Base-by-base conservation (phyloP, 1,139 yeast species). In the Hansenula lynferdii region DNA sequence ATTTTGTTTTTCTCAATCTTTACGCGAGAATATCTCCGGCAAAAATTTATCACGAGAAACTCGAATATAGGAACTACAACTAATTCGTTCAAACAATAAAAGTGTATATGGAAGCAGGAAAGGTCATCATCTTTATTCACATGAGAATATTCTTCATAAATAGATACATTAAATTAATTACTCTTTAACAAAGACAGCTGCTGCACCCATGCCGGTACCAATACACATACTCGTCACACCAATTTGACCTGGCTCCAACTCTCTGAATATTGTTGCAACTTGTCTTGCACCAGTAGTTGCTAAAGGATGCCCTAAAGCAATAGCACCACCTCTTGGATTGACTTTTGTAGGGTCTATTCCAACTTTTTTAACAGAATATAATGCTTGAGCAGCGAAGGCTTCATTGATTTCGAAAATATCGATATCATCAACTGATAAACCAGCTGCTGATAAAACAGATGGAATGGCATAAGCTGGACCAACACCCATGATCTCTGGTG, bases 161-260 rank as follows among this genome's bases (percentile, higher is more conserved):
- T n/a, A n/a, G n/a, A n/a, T n/a, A 23, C 12, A 23, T 23, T 11
- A 27, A 27, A 16, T 15, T 6, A 26, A 15, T 36, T 31, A 53
- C 66, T 86, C 97, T 58, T 72, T 81, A 39, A 87, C 72, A 54
- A 89, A 72, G 39, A 89, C 69, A 22, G 94, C 84, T 40, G 97
- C 97, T 38, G 97, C 97, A 54, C 97, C 97, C 95, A 89, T 90
- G 57, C 97, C 97, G 32, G 96, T 87, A 59, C 97, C 97, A 52
- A 90, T 82, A 70, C 97, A 90, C 97, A 90, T 90, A 48, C 95
- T 84, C 22, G 95, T 85, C 43, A 90, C 80, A 53, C 97, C 97
- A 48, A 87, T 67, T 67, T 87, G 80, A 56, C 94, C 95, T 35
- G 75, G 66, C 62, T 82, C 69, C 57, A 90, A 73, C 65, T 87